Percentiles rank a stretch among this genome's conserved stretches.
Conservation (phyloP, 2,329 filamentous ascomycete genomes). For the Aspergillus costaricaensis region DNA sequence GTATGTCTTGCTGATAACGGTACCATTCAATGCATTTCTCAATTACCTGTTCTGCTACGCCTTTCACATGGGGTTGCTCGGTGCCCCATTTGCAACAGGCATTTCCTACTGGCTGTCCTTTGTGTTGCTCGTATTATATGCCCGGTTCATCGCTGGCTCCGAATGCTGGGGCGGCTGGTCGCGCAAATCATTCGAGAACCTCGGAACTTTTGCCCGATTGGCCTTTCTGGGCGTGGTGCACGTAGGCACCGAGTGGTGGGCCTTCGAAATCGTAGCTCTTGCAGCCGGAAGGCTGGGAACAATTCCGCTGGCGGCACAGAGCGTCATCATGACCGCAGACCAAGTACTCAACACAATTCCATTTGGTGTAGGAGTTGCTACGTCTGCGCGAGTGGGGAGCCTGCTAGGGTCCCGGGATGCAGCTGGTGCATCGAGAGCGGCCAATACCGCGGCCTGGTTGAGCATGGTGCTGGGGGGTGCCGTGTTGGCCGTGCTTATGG, state of each 20-base stretch:
- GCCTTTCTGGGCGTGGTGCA: slow-evolving; percentile 77
- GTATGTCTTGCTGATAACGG: slow-evolving; percentile 63
- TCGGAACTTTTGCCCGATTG: slow-evolving; percentile 70
- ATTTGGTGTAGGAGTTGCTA: slow-evolving; percentile 81
- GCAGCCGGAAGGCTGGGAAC: slow-evolving; percentile 80
- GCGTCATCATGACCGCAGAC: slow-evolving; percentile 86
- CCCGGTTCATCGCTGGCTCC: slow-evolving; percentile 68
- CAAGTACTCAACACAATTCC: slow-evolving; percentile 84
- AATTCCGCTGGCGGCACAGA: slow-evolving; percentile 76
- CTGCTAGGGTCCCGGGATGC: slow-evolving; percentile 70
- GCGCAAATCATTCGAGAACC: slow-evolving; percentile 64
- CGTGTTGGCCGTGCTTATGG: slow-evolving; percentile 70
- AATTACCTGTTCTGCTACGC: slow-evolving; percentile 73
- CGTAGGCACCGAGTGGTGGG: slow-evolving; percentile 92
- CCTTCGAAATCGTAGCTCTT: slow-evolving; percentile 85
- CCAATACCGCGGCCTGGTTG: slow-evolving; percentile 73
- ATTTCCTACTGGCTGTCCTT: slow-evolving; percentile 87
- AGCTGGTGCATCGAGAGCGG: slow-evolving; percentile 67
- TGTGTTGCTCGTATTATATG: slow-evolving; percentile 71
- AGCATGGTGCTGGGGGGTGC: slow-evolving; percentile 68
- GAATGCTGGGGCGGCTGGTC: slow-evolving; percentile 80
- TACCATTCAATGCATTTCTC: slow-evolving; percentile 59
- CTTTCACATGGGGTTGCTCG: slow-evolving; percentile 70
- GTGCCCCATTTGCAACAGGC: slow-evolving; percentile 78
- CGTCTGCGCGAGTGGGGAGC: slow-evolving; percentile 76